Evolutionary conservation across 1,284 basidiomycete species (phyloP).

Genomic region (Leccinum fallax): DNA sequence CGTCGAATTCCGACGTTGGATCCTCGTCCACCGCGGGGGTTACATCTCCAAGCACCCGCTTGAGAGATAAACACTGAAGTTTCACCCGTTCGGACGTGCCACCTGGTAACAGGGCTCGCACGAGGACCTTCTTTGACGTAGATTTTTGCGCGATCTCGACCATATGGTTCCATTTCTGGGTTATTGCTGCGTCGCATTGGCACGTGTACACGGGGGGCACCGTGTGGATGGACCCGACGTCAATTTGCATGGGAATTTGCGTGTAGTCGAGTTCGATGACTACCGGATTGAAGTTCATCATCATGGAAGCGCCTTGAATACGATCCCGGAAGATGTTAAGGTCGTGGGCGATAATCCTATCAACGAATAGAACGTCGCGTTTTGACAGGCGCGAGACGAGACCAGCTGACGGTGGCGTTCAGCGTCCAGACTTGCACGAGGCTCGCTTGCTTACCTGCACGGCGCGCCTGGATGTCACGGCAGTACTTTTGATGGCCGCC

Average conservation of each 20-base stretch:
- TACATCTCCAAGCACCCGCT: slow-evolving; percentile 17
- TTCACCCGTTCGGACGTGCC: slow-evolving; percentile 31
- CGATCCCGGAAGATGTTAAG: slow-evolving; percentile 20
- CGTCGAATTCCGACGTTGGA: slow-evolving; percentile 17
- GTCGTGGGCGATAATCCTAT: slow-evolving; percentile 26
- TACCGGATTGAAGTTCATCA: slow-evolving; percentile 13
- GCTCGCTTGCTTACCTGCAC: slow-evolving; percentile 20
- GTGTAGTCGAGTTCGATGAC: slow-evolving; percentile 34
- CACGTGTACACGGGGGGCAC: slow-evolving; percentile 22
- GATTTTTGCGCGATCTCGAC: slow-evolving; percentile 33
- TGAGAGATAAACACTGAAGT: slow-evolving; percentile 30
- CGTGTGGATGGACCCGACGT: slow-evolving; percentile 21
- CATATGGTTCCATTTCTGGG: slow-evolving; percentile 31
- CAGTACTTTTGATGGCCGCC: slow-evolving; percentile 32
- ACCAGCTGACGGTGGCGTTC: slow-evolving; percentile 20
- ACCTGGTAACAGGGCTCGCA: slow-evolving; percentile 34
- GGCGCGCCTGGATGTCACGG: slow-evolving; percentile 31
- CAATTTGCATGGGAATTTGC: slow-evolving; percentile 18
- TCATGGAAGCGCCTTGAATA: slow-evolving; percentile 18
- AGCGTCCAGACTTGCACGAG: background rate
- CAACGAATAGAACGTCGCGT: slow-evolving; percentile 29
- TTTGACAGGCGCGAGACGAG: slow-evolving; percentile 27
- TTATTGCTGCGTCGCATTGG: slow-evolving; percentile 23
- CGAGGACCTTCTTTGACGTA: slow-evolving; percentile 23
- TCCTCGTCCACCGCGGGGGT: slow-evolving; percentile 18